Conservation (phyloP, 2,329 filamentous ascomycete genomes). For the Paecilomyces niveus region DNA sequence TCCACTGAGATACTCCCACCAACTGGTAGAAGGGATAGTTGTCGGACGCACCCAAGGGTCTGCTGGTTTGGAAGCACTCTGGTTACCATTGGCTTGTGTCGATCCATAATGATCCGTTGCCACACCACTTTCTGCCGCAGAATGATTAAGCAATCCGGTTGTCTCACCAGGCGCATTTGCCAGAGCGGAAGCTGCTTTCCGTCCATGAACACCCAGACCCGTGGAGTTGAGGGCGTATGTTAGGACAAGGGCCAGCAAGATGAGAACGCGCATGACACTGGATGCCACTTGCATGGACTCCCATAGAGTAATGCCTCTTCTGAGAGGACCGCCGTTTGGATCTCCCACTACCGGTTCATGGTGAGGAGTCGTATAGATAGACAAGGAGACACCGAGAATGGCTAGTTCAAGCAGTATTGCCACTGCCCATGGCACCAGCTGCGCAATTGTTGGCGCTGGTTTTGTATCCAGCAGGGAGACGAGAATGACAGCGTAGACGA, state of each 20-base stretch:
- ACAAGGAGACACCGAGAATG: slow-evolving; percentile 62
- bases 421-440: slow-evolving; percentile 71
- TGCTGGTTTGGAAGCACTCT: slow-evolving; percentile 38
- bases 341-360: slow-evolving; percentile 53
- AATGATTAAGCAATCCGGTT: slow-evolving; percentile 33
- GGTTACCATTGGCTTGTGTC: slow-evolving; percentile 32
- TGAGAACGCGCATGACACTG: slow-evolving; percentile 59
- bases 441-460: slow-evolving; percentile 71
- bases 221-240: slow-evolving; percentile 50
- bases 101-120: slow-evolving; percentile 49
- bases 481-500: slow-evolving; percentile 78
- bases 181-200: slow-evolving; percentile 19
- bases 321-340: slow-evolving; percentile 35
- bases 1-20: slow-evolving; percentile 92
- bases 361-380: slow-evolving; percentile 62
- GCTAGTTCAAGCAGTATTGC: slow-evolving; percentile 65
- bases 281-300: slow-evolving; percentile 42
- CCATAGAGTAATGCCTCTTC: slow-evolving; percentile 34
- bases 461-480: slow-evolving; percentile 80
- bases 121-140: slow-evolving; percentile 37
- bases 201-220: slow-evolving; percentile 39
- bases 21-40: slow-evolving; percentile 77
- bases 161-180: slow-evolving; percentile 36
- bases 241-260: slow-evolving; percentile 54
- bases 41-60: slow-evolving; percentile 86